Evolutionary conservation across 345 rosid genomes (phyloP).

Genomic region (Gossypium rotundifolium): DNA sequence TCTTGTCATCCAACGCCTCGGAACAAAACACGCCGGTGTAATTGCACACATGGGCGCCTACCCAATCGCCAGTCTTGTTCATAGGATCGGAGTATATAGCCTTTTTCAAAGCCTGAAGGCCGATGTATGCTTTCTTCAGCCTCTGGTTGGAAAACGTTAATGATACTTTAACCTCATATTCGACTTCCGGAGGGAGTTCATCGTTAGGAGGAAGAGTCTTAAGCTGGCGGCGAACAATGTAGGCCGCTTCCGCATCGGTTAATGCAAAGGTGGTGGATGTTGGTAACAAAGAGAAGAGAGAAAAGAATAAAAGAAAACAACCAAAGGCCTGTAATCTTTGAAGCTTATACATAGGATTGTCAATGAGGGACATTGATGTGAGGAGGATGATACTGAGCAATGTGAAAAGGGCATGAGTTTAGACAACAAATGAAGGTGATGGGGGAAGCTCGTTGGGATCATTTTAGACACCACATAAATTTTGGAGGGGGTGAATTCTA

Average conservation of each 20-base stretch:
- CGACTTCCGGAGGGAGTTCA: conserved; percentile 19
- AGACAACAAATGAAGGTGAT: not conserved
- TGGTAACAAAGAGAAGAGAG: conserved; percentile 22
- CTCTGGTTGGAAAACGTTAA: conserved; percentile 43
- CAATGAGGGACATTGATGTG: too few relatives aligned
- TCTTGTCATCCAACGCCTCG: conserved; percentile 52
- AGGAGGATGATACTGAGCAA: not conserved
- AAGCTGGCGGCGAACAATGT: conserved; percentile 64
- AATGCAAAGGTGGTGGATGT: conserved; percentile 33
- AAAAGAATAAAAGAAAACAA: conserved; percentile 28
- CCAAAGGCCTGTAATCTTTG: conserved; percentile 37
- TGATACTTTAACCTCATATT: conserved; percentile 28
- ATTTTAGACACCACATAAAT: not conserved
- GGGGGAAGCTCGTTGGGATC: not conserved
- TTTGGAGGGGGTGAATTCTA: not conserved
- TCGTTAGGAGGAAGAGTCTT: conserved; percentile 11
- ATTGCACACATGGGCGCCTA: conserved; percentile 53
- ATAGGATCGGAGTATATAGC: conserved; percentile 69
- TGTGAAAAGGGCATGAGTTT: not conserved
- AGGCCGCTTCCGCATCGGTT: conserved; percentile 50
- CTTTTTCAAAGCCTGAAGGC: conserved; percentile 74
- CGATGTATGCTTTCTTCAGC: conserved; percentile 57
- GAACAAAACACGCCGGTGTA: conserved; percentile 76
- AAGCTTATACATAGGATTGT: conserved; percentile 31
- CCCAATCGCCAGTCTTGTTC: conserved; percentile 71